Base-by-base conservation (phyloP, 148 eudicot genomes). In the Amaranthus hypochondriacus region DNA sequence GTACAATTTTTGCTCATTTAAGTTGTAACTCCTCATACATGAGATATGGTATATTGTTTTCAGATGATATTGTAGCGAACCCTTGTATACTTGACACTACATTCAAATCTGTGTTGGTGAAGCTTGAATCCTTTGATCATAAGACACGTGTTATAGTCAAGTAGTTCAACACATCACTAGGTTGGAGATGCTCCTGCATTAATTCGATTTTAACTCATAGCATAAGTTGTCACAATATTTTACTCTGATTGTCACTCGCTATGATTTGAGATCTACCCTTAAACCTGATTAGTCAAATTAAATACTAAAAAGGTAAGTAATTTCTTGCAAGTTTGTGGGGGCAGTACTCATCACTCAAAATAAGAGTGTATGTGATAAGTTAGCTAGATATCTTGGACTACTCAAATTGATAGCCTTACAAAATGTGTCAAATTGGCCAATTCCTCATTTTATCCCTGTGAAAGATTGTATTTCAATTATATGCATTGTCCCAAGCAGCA, bases 391-490 rank as follows among this genome's bases (percentile, higher is more conserved):
- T 56, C 42, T 56, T 21, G 39, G 39, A 28, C 12, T 59, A 43
- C 48, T 48, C 28, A 49, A 21, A 21, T 15, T 12, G 9, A 72
- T 60, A 57, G 66, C 66, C 67, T 50, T 48, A 61, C 48, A 72
- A 61, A 49, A 49, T 39, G 7, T 18, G 56, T 21, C 48, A 39
- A 72, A 58, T 9, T 44, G 74, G 73, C 13, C 48, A n/a, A 57
- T 64, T 71, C 43, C 18, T n/a, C 53, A 8, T 15, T 8, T 18
- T 54, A 15, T 15, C 56, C 4, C 61, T 11, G 48, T 69, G 72
- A 57, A 59, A 71, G 64, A 71, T 57, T 57, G 58, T 57, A 71
- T 71, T 62, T 68, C 71, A 68, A 46, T 68, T 48, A 68, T 51
- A 68, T 71, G 65, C 54, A 28, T 28, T 59, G 63, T n/a, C 21